These are phyloP conservation scores for Aspergillus sp. DNA, from an alignment of 2,329 filamentous ascomycete species.

Conservation along the genomic window DNA sequence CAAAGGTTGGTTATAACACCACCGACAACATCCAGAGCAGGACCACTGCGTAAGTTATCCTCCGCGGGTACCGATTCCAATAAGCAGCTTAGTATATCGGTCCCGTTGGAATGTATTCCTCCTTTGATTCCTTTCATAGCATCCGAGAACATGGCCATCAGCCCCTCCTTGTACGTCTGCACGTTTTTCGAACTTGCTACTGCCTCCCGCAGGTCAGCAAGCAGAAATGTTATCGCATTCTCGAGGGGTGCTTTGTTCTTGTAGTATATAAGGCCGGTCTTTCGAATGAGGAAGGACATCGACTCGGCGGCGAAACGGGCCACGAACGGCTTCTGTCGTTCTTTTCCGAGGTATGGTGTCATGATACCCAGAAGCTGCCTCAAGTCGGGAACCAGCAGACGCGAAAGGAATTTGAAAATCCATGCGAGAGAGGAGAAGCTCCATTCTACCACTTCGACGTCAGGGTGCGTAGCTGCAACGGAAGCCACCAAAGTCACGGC, in stretches of 20 bases:
- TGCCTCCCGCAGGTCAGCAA: conserved; percentile 53
- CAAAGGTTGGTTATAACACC: conserved; percentile 74
- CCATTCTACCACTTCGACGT: conserved; percentile 92
- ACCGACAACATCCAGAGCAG: conserved; percentile 55
- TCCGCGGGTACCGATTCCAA: conserved; percentile 29
- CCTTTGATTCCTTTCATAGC: conserved; percentile 57
- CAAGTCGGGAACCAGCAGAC: conserved; percentile 75
- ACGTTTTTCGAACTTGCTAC: conserved; percentile 26
- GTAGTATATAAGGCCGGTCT: conserved; percentile 69
- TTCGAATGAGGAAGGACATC: conserved; percentile 85
- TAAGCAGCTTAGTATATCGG: conserved; percentile 46
- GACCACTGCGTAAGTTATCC: conserved; percentile 20
- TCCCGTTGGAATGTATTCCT: conserved; percentile 50
- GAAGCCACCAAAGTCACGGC: conserved; percentile 67
- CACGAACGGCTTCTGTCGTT: conserved; percentile 75
- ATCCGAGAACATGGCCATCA: conserved; percentile 89
- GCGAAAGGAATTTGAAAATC: conserved; percentile 92
- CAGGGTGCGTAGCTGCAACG: conserved; percentile 67
- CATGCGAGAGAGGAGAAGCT: conserved; percentile 90
- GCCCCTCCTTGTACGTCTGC: conserved; percentile 67
- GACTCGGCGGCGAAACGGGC: conserved; percentile 90
- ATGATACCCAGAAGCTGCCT: conserved; percentile 77
- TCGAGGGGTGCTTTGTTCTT: conserved; percentile 62
- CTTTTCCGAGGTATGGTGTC: conserved; percentile 73
- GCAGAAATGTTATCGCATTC: conserved; percentile 62